phyloP scores from a whole-genome alignment of 2,329 filamentous ascomycete genomes.

The Penicillium paneum region DNA sequence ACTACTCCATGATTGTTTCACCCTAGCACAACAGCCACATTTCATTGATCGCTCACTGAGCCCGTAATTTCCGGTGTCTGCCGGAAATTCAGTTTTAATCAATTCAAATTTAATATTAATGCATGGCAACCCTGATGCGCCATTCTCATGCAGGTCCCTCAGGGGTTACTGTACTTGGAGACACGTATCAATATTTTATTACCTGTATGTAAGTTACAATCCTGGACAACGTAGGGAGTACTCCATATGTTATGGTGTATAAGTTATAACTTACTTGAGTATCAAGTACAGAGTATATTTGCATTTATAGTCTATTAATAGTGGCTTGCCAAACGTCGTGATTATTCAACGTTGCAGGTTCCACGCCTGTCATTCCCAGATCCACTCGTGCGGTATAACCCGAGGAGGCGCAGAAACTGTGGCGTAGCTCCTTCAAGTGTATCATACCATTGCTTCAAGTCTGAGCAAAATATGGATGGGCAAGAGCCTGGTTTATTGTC shows the following conservation, averaged over 20 bases:
- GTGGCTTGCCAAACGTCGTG: too few species aligned
- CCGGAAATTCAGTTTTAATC: conserved; percentile 14
- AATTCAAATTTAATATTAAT: neutral
- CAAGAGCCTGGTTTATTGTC: conserved; percentile 32
- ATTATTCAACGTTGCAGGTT: neutral
- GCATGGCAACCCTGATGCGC: neutral
- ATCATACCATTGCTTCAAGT: conserved; percentile 8
- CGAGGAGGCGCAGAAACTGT: conserved; percentile 2
- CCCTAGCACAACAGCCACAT: conserved; percentile 9
- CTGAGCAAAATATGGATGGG: conserved; percentile 39
- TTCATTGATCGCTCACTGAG: conserved; percentile 12
- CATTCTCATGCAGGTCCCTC: neutral
- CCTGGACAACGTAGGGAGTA: neutral
- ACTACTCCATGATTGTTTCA: conserved; percentile 19
- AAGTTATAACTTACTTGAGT: neutral
- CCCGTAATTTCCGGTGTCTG: conserved; percentile 21
- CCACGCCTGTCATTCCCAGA: neutral
- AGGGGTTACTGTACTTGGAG: neutral
- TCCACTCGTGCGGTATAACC: conserved; percentile 5
- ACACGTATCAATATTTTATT: neutral
- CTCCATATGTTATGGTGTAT: neutral
- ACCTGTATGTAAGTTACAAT: neutral
- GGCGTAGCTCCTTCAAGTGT: conserved; percentile 1
- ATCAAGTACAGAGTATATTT: neutral
- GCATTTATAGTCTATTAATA: neutral